A percentile compares a stretch with the other conserved stretches of the same genome.
These are phyloP conservation scores for Mortierella sp. DNA, from an alignment of 371 early-diverging fungal genomes.

Conservation along the genomic window DNA sequence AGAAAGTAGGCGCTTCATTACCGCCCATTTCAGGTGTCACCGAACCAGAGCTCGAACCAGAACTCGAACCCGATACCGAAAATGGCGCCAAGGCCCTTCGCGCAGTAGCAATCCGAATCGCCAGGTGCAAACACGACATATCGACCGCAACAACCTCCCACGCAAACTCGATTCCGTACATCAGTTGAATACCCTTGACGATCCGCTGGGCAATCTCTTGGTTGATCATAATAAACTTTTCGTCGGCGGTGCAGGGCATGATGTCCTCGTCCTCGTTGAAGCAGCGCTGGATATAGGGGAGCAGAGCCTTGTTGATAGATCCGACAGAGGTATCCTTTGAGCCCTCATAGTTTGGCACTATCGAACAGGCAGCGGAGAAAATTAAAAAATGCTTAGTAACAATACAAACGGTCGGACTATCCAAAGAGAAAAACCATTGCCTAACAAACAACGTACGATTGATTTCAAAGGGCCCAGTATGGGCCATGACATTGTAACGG, in stretches of 20 bases:
- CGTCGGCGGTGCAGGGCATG: slow-evolving; percentile 68
- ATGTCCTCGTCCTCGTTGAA: slow-evolving; percentile 63
- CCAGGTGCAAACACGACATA: slow-evolving; percentile 59
- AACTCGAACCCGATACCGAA: slow-evolving; percentile 21
- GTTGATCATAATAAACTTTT: slow-evolving; percentile 73
- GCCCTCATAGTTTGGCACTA: slow-evolving; percentile 32
- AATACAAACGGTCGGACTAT: not conserved
- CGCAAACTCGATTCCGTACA: slow-evolving; percentile 90
- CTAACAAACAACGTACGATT: slow-evolving; percentile 54
- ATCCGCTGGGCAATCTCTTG: slow-evolving; percentile 81
- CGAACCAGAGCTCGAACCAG: too few relatives aligned
- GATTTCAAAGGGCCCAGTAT: slow-evolving; percentile 85
- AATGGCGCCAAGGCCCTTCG: slow-evolving; percentile 63
- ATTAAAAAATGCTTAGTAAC: not conserved
- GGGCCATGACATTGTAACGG: slow-evolving; percentile 86
- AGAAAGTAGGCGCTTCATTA: not conserved
- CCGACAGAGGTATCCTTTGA: slow-evolving; percentile 33
- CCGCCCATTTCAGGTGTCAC: too few relatives aligned
- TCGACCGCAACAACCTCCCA: slow-evolving; percentile 83
- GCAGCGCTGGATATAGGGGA: slow-evolving; percentile 54
- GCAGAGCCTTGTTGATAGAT: slow-evolving; percentile 40
- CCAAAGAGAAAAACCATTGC: not conserved
- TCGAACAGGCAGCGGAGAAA: not conserved
- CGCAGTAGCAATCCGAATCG: slow-evolving; percentile 63
- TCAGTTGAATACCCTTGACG: slow-evolving; percentile 82